These are phyloP conservation scores for Ceratocystis colombiana DNA, from an alignment of 2,329 filamentous ascomycete species.

Conservation along the genomic window DNA sequence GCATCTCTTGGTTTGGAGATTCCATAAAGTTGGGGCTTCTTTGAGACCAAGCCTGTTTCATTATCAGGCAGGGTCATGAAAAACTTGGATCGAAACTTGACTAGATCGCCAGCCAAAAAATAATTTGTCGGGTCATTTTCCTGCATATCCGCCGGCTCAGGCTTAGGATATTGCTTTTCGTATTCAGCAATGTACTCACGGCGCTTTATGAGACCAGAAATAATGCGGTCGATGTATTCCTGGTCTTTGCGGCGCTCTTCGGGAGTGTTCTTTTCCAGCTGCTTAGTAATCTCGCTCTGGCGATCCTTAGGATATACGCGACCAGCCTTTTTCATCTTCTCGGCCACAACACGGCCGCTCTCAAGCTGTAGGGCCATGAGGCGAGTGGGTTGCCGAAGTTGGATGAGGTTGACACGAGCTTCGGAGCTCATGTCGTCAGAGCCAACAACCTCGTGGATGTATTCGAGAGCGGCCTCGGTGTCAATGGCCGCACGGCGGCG, in stretches of 20 bases:
- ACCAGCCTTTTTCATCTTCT: slow-evolving; percentile 37
- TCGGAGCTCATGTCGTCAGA: slow-evolving; percentile 30
- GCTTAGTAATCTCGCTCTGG: slow-evolving; percentile 32
- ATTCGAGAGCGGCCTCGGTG: slow-evolving; percentile 51
- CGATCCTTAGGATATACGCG: slow-evolving; percentile 40
- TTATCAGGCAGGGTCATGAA: slow-evolving; percentile 23
- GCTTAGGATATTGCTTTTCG: slow-evolving; percentile 3
- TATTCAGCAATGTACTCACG: background rate
- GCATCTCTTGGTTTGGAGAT: slow-evolving; percentile 6
- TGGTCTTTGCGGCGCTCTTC: slow-evolving; percentile 15
- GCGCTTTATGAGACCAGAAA: background rate
- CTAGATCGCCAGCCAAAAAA: slow-evolving; percentile 16
- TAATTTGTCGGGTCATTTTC: slow-evolving; percentile 16
- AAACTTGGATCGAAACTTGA: slow-evolving; percentile 8
- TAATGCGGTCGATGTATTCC: slow-evolving; percentile 8
- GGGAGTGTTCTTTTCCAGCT: slow-evolving; percentile 19
- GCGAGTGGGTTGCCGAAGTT: slow-evolving; percentile 32
- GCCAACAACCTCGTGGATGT: slow-evolving; percentile 49
- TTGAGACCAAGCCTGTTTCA: slow-evolving; percentile 19
- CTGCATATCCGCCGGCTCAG: background rate
- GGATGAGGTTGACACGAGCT: slow-evolving; percentile 28
- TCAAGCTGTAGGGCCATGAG: slow-evolving; percentile 42
- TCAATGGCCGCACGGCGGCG: slow-evolving; percentile 51
- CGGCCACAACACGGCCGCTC: slow-evolving; percentile 35
- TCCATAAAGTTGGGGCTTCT: slow-evolving; percentile 15